phyloP scores from a whole-genome alignment of 2,329 filamentous ascomycete genomes.

The Epichloe scottii region DNA sequence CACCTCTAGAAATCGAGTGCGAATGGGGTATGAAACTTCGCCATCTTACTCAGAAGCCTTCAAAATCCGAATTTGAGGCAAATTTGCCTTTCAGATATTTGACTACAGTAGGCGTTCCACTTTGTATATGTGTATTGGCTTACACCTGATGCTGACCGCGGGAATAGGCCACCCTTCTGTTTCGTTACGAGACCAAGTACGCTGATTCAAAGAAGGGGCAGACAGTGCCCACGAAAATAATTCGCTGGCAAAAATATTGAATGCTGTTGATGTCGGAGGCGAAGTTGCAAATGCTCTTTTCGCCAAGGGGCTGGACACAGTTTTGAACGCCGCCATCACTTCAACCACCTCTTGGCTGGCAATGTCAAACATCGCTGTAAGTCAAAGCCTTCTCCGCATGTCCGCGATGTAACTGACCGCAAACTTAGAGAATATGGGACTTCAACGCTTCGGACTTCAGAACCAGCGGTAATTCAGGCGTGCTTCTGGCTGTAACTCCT shows the following conservation, averaged over 20 bases:
- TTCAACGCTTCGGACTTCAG: constrained; percentile 10
- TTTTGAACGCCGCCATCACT: constrained; percentile 12
- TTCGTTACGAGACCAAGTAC: constrained; percentile 4
- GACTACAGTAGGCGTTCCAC: constrained; percentile 1
- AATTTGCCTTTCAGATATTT: constrained; percentile 3
- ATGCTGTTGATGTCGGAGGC: constrained; percentile 9
- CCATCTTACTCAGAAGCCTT: not conserved
- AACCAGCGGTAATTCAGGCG: constrained; percentile 9
- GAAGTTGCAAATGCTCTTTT: constrained; percentile 10
- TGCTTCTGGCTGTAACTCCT: constrained; percentile 16
- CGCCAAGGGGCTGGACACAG: constrained; percentile 12
- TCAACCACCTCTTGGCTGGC: constrained; percentile 13
- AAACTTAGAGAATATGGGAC: constrained; percentile 17
- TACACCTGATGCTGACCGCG: not conserved
- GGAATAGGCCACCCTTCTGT: constrained; percentile 4
- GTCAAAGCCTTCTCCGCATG: not conserved
- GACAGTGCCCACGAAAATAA: not conserved
- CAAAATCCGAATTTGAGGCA: not conserved
- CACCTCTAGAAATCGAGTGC: constrained; percentile 2
- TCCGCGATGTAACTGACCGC: not conserved
- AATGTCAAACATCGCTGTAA: constrained; percentile 14
- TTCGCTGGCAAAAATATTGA: constrained; percentile 1
- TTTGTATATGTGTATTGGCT: not conserved
- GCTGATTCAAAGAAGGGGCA: not conserved
- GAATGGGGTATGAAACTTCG: not conserved